Evolutionary conservation across 441 rosid genomes (phyloP), one percentile per base, ranked within the genome.

Genomic region (Sinapis alba): DNA sequence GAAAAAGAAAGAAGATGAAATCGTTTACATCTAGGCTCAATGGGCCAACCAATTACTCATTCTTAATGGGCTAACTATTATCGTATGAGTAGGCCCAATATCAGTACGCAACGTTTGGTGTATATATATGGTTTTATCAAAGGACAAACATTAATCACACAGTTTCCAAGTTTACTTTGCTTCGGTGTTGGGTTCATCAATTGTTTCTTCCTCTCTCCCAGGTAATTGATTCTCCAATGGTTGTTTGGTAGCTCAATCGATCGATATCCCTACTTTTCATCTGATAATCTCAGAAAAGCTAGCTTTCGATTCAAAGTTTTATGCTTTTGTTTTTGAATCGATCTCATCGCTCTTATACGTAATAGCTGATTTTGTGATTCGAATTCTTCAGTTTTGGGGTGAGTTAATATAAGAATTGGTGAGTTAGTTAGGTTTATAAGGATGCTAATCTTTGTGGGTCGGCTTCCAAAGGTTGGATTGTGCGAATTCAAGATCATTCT

Each of bases 151-250:
- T 60, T 60, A 12, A 60, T 30, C 21, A 18, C 21, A 18, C 9
- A 21, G 53, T 16, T 43, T 26, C 50, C 62, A 24, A 24, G 21
- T 47, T 58, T 16, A 7, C 62, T 21, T 27, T 58, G 62, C 18
- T 61, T 60, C 19, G 20, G 21, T 61, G 61, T 59, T 24, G 2
- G 0, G n/a, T 6, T 34, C 34, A 75, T 53, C 79, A 12, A 18
- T 4, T 27, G 16, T n/a, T 6, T 18, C 5, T 1, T 27, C n/a
- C 4, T 7, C 6, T 24, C 34, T 4, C 64, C 2, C 67, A 47
- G 74, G 75, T 76, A 62, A 76, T n/a, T n/a, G n/a, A n/a, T 19
- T 38, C 16, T 24, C 47, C 2, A 19, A n/a, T 51, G 23, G 56
- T 62, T 51, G 23, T 45, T 62, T 28, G 19, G 28, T 45, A 30